Percentiles rank a stretch among this genome's conserved stretches.
phyloP scores from a whole-genome alignment of 257 asterid genomes.

The Catharanthus roseus region DNA sequence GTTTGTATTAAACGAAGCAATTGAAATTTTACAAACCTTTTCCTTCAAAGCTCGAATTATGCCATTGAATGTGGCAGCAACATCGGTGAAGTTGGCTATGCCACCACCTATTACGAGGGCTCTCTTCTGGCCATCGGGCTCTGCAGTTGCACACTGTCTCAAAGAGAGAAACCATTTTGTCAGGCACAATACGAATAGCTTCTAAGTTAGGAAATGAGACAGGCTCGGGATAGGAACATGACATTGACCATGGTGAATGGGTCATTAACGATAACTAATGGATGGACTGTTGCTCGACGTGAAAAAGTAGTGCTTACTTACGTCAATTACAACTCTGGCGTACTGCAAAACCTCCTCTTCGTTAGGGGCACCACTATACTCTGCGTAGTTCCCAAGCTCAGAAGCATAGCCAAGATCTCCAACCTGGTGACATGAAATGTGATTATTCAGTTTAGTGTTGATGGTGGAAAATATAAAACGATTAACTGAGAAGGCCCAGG shows the following conservation, averaged over 20 bases:
- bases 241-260: background rate
- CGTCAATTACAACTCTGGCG: slow-evolving; percentile 94
- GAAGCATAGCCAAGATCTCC: slow-evolving; percentile 95
- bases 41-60: slow-evolving; percentile 85
- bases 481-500: slow-evolving; percentile 1
- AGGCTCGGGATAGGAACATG: no score
- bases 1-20: background rate
- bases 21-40: slow-evolving; percentile 44
- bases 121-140: slow-evolving; percentile 79
- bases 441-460: background rate
- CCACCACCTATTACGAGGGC: slow-evolving; percentile 97
- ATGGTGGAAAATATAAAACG: background rate
- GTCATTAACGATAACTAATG: background rate
- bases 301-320: slow-evolving; percentile 37
- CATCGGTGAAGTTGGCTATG: slow-evolving; percentile 93
- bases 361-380: slow-evolving; percentile 95
- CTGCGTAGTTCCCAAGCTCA: slow-evolving; percentile 96
- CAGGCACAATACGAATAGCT: background rate
- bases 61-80: slow-evolving; percentile 90
- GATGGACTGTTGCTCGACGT: background rate
- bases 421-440: slow-evolving; percentile 38
- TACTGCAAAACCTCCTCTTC: slow-evolving; percentile 95
- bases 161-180: background rate
- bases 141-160: slow-evolving; percentile 93
- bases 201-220: background rate